Evolutionary conservation across 768 basidiomycete genomes (phyloP).

Genomic region (Hortiboletus campestris): DNA sequence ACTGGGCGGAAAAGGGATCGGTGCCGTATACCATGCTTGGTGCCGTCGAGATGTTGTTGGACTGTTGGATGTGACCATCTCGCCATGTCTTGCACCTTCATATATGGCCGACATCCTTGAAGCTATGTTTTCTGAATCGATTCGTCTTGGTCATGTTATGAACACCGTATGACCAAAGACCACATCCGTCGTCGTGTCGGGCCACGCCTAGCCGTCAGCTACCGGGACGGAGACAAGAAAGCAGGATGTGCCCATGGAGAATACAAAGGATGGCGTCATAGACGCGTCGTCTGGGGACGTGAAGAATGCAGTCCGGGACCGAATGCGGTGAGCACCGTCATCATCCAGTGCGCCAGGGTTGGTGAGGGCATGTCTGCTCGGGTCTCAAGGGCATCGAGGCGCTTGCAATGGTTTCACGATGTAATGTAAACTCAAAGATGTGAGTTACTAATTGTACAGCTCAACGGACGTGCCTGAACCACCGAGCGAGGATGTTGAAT

Average conservation of each 20-base stretch:
- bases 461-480: neutral
- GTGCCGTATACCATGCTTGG: constrained; percentile 23
- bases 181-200: neutral
- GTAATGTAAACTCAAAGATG: neutral
- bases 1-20: constrained; percentile 30
- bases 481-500: neutral
- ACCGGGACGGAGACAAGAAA: neutral
- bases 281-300: neutral
- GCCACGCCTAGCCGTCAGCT: neutral
- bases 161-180: neutral
- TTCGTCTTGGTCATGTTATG: neutral
- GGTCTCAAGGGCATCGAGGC: constrained; percentile 5
- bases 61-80: neutral
- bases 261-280: neutral
- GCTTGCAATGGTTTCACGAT: constrained; percentile 1
- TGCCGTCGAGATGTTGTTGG: neutral
- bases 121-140: constrained; percentile 18
- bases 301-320: neutral
- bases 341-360: neutral
- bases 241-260: neutral
- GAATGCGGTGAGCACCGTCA: constrained; percentile 8
- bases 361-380: neutral
- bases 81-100: neutral
- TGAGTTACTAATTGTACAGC: neutral
- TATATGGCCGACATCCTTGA: constrained; percentile 10